Evolutionary conservation across 306 rosid species (phyloP), one percentile per base, ranked within the genome.

Genomic region (Parietaria judaica): DNA sequence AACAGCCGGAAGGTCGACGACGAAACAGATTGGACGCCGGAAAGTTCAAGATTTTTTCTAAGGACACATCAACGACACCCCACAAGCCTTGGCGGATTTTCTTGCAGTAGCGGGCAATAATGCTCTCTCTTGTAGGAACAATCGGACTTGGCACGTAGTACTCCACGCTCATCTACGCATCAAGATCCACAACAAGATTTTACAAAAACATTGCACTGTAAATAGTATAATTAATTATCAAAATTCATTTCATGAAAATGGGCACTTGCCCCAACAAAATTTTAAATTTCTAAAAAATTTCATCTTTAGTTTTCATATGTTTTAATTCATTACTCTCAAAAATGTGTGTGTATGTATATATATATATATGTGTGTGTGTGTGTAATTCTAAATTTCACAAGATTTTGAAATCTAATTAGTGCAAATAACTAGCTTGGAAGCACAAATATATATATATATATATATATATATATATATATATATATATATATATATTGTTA

Each of bases 1-100:
- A 54, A 68, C 95, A 86, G 1, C 95, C 90, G 0, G 90, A 86
- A 3, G 95, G 95, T 46, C 71, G 68, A 70, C 75, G 73, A 47
- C 62, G 64, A 34, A 72, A 58, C 37, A 46, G 60, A 23, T 6
- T 41, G 6, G 63, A 4, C 2, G 75, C 66, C 16, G 85, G 84
- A 60, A 55, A 59, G 8, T 76, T 74, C 44, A 81, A 64, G 64
- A 62, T 23, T 10, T 75, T 58, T 51, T 86, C 90, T 74, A 83
- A 49, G 2, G 95, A 81, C 41, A 77, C 66, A 69, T 86, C 95
- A 12, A 86, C 95, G 1, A 86, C 57, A 6, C 62, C 90, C 89
- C 95, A 86, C 9, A 16, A 16, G 4, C 60, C 61, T 2, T 16
- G 15, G 52, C 64, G 35, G 6, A 83, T 23, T 15, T 72, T 68